Evolutionary conservation across 306 rosid genomes (phyloP), one percentile per base, ranked within the genome.

Genomic region (Spatholobus suberectus): DNA sequence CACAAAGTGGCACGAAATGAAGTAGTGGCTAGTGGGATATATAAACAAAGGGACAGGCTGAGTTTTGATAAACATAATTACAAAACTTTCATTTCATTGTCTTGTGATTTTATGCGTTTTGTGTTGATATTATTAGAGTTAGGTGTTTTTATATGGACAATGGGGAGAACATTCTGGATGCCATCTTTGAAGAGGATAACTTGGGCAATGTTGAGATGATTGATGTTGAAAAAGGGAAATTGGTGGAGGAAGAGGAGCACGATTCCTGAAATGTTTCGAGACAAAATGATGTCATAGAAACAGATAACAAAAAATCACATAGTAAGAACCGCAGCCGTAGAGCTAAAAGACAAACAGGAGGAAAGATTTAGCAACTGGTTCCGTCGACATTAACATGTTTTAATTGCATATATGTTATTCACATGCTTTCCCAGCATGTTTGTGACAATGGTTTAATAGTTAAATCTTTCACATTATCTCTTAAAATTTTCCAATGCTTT

Each of bases 191-290:
- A 72, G 95, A 88, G 0, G 91, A 84, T 52, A 47, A 46, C 26
- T 40, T 86, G 10, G 91, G 85, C 1, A 92, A 95, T 59, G 93
- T 95, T 74, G 97, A 91, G n/a, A 95, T 95, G 98, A 11, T 85
- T 8, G 97, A 93, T 75, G 81, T 89, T 9, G 98, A 95, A 80
- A 94, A 90, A 87, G 97, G 98, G 5, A 95, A 91, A 81, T 54
- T 93, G 27, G 73, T 88, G 17, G 63, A 57, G 38, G 37, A 26
- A 17, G 34, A 57, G 15, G 6, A 57, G 2, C 1, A 4, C 34
- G 34, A 24, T 24, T 27, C 67, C 0, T 18, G 6, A 27, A 59
- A 12, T 3, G 63, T 57, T 57, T 57, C 63, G 15, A 32, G 6
- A 9, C 32, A 21, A 57, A 57, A 23, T 34, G 65, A 11, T 4